Evolutionary conservation across 495 filamentous ascomycete genomes (phyloP), one percentile per base, ranked within the genome.

Genomic region (Friedmanniomyces simplex): DNA sequence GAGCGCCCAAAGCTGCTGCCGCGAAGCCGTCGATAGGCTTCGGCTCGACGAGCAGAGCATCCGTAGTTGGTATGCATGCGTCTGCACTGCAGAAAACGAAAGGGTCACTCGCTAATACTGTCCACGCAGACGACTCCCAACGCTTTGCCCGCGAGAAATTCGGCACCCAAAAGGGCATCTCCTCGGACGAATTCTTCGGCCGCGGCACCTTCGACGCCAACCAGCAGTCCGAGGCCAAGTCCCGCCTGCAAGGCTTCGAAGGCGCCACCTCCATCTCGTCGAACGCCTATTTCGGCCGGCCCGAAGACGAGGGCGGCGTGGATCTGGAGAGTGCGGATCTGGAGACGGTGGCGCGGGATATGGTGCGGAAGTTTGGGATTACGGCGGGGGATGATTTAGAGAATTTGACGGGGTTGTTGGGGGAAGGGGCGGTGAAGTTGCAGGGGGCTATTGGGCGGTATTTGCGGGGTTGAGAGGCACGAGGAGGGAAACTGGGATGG

Each of bases 111-210:
- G n/a, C 24, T 47, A 16, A 45, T 25, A 48, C 49, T 24, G 61
- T 63, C 34, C 28, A 18, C 22, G n/a, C 61, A 84, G 86, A 83
- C 54, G 84, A 91, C 34, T 79, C 78, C 7, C 82, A 91, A 63
- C 76, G 75, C 60, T 90, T 84, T 65, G 87, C 88, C 2, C 83
- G 87, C 57, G 68, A 77, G 64, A 91, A 91, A 67, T 98, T 98
- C 62, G 93, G 91, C 55, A 71, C 69, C 52, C 93, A 98, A 73
- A 97, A 96, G 76, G 87, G 86, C 69, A 98, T 98, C 63, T 96
- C 90, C 1, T 95, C 89, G 2, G 93, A 98, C 72, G 93, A 98
- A 65, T 96, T 95, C 75, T 98, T 98, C 68, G 89, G 91, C 57
- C 91, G 91, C 64, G 87, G 88, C 25, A 72, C 78, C 50, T 97